These are phyloP conservation scores for Myxozyma vanderwaltii DNA, from an alignment of 805 yeast species.

Conservation along the genomic window DNA sequence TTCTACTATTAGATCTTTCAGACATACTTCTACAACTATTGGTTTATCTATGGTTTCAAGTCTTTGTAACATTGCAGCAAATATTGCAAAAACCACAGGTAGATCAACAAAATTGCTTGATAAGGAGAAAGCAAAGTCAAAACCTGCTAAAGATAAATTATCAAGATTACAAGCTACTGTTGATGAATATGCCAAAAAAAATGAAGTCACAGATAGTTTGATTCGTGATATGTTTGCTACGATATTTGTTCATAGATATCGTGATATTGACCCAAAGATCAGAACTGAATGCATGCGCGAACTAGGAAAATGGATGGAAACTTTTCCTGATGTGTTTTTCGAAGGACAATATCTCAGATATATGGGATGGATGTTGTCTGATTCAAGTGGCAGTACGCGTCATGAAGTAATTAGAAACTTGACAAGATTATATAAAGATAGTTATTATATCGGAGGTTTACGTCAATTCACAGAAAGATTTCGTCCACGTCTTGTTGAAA, in stretches of 20 bases:
- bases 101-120: constrained; percentile 46
- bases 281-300: constrained; percentile 67
- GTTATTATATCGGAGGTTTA: constrained; percentile 59
- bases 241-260: constrained; percentile 72
- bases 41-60: constrained; percentile 62
- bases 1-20: constrained; percentile 66
- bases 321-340: constrained; percentile 69
- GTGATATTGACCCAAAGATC: constrained; percentile 73
- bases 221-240: constrained; percentile 67
- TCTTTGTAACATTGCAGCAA: constrained; percentile 53
- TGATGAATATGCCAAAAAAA: constrained; percentile 53
- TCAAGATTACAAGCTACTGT: constrained; percentile 48
- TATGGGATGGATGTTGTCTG: constrained; percentile 85
- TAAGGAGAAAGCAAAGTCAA: constrained; percentile 42
- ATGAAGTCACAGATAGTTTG: constrained; percentile 55
- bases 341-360: constrained; percentile 71
- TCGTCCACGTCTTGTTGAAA: constrained; percentile 63
- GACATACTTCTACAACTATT: constrained; percentile 65
- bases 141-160: constrained; percentile 39
- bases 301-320: constrained; percentile 72
- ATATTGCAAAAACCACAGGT: constrained; percentile 44
- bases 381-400: constrained; percentile 61
- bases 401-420: constrained; percentile 63
- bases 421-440: constrained; percentile 51
- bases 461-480: constrained; percentile 79